Percentiles rank a stretch among this genome's conserved stretches.
Evolutionary conservation across 225 moss, liverwort and hornwort species (phyloP).

Genomic region (Anthoceros angustus): DNA sequence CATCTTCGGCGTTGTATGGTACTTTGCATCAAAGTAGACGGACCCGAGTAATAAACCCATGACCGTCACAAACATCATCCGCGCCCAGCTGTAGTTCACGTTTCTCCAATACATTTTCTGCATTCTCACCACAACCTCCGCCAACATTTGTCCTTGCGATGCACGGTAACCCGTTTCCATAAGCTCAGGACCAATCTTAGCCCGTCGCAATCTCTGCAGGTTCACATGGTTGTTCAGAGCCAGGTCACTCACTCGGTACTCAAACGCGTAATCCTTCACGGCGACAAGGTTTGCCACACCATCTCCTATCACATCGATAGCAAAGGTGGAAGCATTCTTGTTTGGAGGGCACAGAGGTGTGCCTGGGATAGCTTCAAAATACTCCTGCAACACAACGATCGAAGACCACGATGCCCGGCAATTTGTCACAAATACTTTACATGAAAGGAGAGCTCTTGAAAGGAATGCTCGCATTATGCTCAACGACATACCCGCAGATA

Average conservation of each 20-base stretch:
- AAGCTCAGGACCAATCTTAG: conserved; percentile 50
- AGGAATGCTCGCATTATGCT: neutral
- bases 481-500: conserved; percentile 24
- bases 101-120: conserved; percentile 78
- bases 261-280: conserved; percentile 70
- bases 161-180: conserved; percentile 36
- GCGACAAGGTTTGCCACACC: conserved; percentile 35
- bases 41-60: conserved; percentile 56
- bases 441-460: neutral
- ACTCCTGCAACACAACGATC: conserved; percentile 27
- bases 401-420: neutral
- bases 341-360: conserved; percentile 49
- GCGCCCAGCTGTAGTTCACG: conserved; percentile 61
- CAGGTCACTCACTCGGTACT: conserved; percentile 80
- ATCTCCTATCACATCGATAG: conserved; percentile 64
- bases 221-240: conserved; percentile 78
- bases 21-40: conserved; percentile 50
- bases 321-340: conserved; percentile 31
- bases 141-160: conserved; percentile 21
- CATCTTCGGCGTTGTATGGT: conserved; percentile 31
- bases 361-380: conserved; percentile 80
- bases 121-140: conserved; percentile 24
- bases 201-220: conserved; percentile 66
- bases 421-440: neutral
- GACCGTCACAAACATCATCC: conserved; percentile 34